Percentiles rank a stretch among this genome's conserved stretches.
These are phyloP conservation scores for Eucalyptus cloeziana DNA, from an alignment of 345 rosid genomes.

Conservation along the genomic window DNA sequence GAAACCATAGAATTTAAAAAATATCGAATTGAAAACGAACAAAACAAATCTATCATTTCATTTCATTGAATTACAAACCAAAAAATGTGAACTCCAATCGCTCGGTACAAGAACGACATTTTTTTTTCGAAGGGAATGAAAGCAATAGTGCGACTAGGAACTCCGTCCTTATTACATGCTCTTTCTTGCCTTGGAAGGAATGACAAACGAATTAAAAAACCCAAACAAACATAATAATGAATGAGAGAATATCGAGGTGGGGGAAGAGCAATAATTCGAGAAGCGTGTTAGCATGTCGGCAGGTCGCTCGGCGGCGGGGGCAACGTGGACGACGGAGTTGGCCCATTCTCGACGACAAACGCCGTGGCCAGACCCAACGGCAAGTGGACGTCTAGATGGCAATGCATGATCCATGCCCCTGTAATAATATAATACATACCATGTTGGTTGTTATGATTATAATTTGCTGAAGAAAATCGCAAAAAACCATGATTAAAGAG, in stretches of 20 bases:
- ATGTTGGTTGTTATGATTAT: background rate
- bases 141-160: background rate
- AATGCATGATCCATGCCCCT: slow-evolving; percentile 22
- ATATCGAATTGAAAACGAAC: background rate
- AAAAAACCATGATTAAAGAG: background rate
- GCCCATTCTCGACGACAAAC: slow-evolving; percentile 17
- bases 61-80: background rate
- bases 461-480: background rate
- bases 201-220: background rate
- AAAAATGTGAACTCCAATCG: background rate
- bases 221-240: background rate
- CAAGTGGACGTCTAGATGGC: slow-evolving; percentile 24
- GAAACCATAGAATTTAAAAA: background rate
- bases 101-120: background rate
- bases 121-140: background rate
- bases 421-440: background rate
- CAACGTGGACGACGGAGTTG: slow-evolving; percentile 5
- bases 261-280: background rate
- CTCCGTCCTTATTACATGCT: background rate
- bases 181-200: background rate
- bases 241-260: background rate
- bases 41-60: background rate
- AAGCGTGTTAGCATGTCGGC: slow-evolving; percentile 3
- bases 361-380: slow-evolving; percentile 16
- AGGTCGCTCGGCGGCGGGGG: slow-evolving; percentile 27